Percentiles rank a stretch among this genome's conserved stretches.
phyloP scores from a whole-genome alignment of 2,329 filamentous ascomycete genomes.

The Paramyrothecium roridum region DNA sequence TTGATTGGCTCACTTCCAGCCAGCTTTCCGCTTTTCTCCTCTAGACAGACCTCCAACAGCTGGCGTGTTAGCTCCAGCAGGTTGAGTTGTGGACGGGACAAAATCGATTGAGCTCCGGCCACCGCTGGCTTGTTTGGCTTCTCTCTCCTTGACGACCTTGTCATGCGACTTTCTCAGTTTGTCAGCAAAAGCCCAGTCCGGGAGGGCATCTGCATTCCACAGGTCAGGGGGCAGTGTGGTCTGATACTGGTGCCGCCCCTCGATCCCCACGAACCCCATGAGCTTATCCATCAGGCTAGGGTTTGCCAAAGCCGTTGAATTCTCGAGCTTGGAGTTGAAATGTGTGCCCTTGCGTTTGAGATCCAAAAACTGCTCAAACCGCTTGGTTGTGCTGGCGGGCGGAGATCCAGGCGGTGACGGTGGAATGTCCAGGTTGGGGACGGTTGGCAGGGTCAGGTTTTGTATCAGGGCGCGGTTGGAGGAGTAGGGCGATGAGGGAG shows the following conservation, averaged over 20 bases:
- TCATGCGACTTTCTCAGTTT: conserved; percentile 47
- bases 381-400: conserved; percentile 51
- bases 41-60: conserved; percentile 17
- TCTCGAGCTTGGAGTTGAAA: conserved; percentile 72
- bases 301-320: conserved; percentile 66
- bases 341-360: conserved; percentile 76
- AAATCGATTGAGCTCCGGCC: conserved; percentile 45
- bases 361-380: conserved; percentile 70
- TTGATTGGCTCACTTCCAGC: conserved; percentile 22
- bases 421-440: conserved; percentile 72
- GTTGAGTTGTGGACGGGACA: conserved; percentile 30
- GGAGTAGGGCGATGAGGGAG: conserved; percentile 63
- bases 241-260: conserved; percentile 57
- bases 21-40: conserved; percentile 29
- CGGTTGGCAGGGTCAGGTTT: conserved; percentile 69
- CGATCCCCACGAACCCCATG: conserved; percentile 59
- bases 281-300: conserved; percentile 71
- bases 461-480: conserved; percentile 61
- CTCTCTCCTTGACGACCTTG: conserved; percentile 39
- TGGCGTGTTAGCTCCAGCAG: conserved; percentile 12
- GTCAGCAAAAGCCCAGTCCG: conserved; percentile 50
- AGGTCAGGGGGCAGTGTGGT: conserved; percentile 55
- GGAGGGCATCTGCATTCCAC: conserved; percentile 58
- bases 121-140: conserved; percentile 38
- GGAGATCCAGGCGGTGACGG: conserved; percentile 66